A percentile compares a stretch with the other conserved stretches of the same genome.
phyloP scores from a whole-genome alignment of 306 rosid species.

The Cucurbita maxima region DNA sequence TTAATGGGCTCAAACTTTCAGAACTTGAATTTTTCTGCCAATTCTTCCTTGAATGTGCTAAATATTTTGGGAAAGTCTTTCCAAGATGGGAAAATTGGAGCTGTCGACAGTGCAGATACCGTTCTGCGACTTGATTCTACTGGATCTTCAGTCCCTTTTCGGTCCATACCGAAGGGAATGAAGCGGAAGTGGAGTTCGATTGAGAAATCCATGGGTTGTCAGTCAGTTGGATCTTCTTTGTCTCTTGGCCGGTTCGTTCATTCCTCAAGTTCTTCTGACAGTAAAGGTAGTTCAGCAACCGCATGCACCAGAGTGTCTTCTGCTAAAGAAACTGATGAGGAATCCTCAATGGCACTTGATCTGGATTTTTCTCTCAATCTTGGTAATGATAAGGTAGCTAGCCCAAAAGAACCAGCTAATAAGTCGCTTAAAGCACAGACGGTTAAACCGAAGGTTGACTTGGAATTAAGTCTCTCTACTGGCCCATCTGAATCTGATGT shows the following conservation, averaged over 20 bases:
- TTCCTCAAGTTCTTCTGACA: constrained; percentile 70
- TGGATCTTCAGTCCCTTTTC: constrained; percentile 23
- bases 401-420: constrained; percentile 30
- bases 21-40: constrained; percentile 44
- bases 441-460: constrained; percentile 42
- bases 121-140: constrained; percentile 60
- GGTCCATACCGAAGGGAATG: constrained; percentile 41
- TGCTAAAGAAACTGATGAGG: constrained; percentile 76
- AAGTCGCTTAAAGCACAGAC: constrained; percentile 27
- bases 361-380: constrained; percentile 59
- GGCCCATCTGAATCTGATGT: constrained; percentile 57
- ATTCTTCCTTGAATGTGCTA: constrained; percentile 50
- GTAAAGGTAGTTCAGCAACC: constrained; percentile 80
- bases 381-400: constrained; percentile 47
- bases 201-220: constrained; percentile 35
- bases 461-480: constrained; percentile 75
- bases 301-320: constrained; percentile 82
- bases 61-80: constrained; percentile 36
- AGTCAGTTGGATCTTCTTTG: constrained; percentile 46
- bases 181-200: constrained; percentile 67
- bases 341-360: constrained; percentile 69
- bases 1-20: constrained; percentile 53
- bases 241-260: constrained; percentile 61
- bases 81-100: constrained; percentile 34
- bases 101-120: constrained; percentile 44